Evolutionary conservation across 306 rosid genomes (phyloP).

Genomic region (Casuarina glauca): DNA sequence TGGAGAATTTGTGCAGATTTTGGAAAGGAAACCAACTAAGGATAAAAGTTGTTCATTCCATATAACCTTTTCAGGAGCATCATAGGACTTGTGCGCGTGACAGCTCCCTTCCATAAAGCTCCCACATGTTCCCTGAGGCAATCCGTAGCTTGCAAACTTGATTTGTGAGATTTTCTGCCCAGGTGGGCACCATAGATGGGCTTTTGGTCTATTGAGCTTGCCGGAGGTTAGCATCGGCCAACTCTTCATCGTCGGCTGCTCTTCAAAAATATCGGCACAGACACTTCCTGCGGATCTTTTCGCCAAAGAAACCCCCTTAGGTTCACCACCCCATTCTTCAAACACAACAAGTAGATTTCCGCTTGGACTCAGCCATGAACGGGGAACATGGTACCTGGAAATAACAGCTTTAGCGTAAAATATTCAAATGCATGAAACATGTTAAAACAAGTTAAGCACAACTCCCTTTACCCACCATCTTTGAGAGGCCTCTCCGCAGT

Average conservation of each 20-base stretch:
- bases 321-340: conserved; percentile 94
- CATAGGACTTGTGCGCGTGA: conserved; percentile 58
- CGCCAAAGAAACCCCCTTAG: conserved; percentile 65
- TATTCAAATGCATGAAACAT: conserved; percentile 14
- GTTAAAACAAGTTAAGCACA: background rate
- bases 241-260: conserved; percentile 50
- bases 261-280: conserved; percentile 65
- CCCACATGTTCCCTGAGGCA: conserved; percentile 61
- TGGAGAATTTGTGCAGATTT: too few species aligned
- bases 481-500: conserved; percentile 88
- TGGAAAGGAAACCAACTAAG: background rate
- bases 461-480: conserved; percentile 66
- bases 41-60: background rate
- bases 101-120: conserved; percentile 50
- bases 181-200: conserved; percentile 62
- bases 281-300: conserved; percentile 53
- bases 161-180: conserved; percentile 55
- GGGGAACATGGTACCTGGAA: conserved; percentile 93
- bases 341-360: conserved; percentile 77
- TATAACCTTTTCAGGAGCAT: conserved; percentile 58
- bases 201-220: conserved; percentile 40
- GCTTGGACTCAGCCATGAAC: conserved; percentile 70
- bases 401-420: conserved; percentile 17
- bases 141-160: conserved; percentile 67
- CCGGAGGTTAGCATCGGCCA: conserved; percentile 35